Conservation (phyloP, 345 rosid genomes). For the Brassica nigra region DNA sequence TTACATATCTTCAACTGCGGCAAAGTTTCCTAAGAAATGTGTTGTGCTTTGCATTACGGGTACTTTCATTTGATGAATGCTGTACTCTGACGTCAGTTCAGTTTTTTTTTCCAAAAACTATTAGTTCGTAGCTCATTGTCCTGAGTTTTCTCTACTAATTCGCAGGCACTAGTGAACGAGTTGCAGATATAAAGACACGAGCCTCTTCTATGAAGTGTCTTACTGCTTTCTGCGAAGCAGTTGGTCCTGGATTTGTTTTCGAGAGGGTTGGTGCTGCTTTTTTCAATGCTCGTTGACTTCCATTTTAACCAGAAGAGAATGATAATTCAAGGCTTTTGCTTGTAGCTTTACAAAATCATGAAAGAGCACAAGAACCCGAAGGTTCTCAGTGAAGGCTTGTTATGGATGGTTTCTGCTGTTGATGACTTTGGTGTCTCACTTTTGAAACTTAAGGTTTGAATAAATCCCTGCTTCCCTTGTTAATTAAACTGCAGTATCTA, state of each 20-base stretch:
- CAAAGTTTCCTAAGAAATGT: slow-evolving; percentile 93
- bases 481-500: slow-evolving; percentile 14
- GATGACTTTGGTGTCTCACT: slow-evolving; percentile 94
- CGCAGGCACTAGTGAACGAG: slow-evolving; percentile 87
- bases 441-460: slow-evolving; percentile 85
- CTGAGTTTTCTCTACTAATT: slow-evolving; percentile 27
- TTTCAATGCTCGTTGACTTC: neutral
- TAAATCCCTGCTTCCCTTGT: slow-evolving; percentile 1
- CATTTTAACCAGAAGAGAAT: slow-evolving; percentile 23
- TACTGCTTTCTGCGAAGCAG: slow-evolving; percentile 84
- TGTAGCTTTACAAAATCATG: slow-evolving; percentile 88
- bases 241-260: slow-evolving; percentile 97
- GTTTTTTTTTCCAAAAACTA: neutral
- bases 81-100: slow-evolving; percentile 7
- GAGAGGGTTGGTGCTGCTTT: slow-evolving; percentile 64
- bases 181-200: slow-evolving; percentile 97
- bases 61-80: slow-evolving; percentile 30
- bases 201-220: slow-evolving; percentile 96
- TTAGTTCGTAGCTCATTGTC: slow-evolving; percentile 6
- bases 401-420: slow-evolving; percentile 94
- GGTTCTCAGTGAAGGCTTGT: slow-evolving; percentile 95
- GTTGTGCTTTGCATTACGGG: slow-evolving; percentile 90
- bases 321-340: slow-evolving; percentile 23
- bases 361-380: slow-evolving; percentile 99
- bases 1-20: slow-evolving; percentile 67